A percentile compares a stretch with the other conserved stretches of the same genome.
Conservation (phyloP, 1,284 basidiomycete species). For the Thelephora terrestris region DNA sequence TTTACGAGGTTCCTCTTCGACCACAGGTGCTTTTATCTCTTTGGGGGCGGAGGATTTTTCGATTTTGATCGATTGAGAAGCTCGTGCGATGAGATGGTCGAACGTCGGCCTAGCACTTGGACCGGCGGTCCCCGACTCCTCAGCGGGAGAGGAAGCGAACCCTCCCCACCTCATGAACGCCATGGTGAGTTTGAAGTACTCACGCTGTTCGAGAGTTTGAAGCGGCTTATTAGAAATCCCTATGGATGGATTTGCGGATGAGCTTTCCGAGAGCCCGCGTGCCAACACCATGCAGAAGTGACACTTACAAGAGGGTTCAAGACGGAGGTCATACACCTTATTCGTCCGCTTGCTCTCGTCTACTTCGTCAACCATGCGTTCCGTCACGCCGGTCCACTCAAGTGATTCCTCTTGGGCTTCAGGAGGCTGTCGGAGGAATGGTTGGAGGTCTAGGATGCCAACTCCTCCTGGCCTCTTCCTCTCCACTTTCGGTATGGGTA, state of each 20-base stretch:
- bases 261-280: not conserved
- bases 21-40: not conserved
- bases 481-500: not conserved
- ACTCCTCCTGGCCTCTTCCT: slow-evolving; percentile 21
- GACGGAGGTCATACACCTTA: not conserved
- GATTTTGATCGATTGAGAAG: not conserved
- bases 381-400: slow-evolving; percentile 4
- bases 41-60: not conserved
- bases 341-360: not conserved
- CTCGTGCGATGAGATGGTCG: not conserved
- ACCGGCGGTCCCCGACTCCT: not conserved
- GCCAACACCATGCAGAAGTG: not conserved
- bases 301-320: not conserved
- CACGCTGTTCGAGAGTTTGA: not conserved
- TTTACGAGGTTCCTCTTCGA: not conserved
- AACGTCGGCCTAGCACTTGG: not conserved
- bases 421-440: slow-evolving; percentile 10
- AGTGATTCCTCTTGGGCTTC: slow-evolving; percentile 2
- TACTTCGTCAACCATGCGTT: not conserved
- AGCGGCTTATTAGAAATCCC: not conserved
- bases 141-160: not conserved
- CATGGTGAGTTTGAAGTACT: not conserved
- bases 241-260: not conserved
- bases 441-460: slow-evolving; percentile 24
- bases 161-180: slow-evolving; percentile 1